These are phyloP conservation scores for Vicia villosa DNA, from an alignment of 306 rosid genomes.

Conservation along the genomic window DNA sequence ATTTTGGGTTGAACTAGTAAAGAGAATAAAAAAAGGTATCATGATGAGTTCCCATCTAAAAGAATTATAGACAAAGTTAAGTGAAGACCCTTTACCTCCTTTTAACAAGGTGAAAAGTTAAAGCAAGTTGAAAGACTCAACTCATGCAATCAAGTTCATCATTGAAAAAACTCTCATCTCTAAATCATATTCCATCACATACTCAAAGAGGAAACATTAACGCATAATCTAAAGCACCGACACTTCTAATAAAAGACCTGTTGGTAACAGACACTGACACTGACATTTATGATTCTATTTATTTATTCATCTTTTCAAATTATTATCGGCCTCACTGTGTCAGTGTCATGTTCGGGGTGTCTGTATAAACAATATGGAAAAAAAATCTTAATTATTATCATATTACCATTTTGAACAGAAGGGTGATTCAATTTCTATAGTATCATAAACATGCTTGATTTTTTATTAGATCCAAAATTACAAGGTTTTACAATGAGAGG, in stretches of 20 bases:
- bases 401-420: neutral
- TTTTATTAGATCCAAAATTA: slow-evolving; percentile 66
- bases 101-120: slow-evolving; percentile 51
- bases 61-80: slow-evolving; percentile 42
- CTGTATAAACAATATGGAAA: no score
- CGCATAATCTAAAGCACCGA: no score
- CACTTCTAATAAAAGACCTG: no score
- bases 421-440: slow-evolving; percentile 14
- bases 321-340: no score
- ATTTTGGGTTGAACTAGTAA: slow-evolving; percentile 35
- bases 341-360: no score
- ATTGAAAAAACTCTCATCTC: slow-evolving; percentile 13
- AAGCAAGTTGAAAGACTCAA: slow-evolving; percentile 12
- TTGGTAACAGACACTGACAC: no score
- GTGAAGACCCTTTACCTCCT: slow-evolving; percentile 40
- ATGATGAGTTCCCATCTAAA: slow-evolving; percentile 22
- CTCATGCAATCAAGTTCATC: slow-evolving; percentile 21
- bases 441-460: slow-evolving; percentile 36
- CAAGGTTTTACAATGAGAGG: slow-evolving; percentile 49
- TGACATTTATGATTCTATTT: no score
- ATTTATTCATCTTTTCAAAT: no score
- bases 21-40: slow-evolving; percentile 31
- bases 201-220: neutral
- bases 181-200: slow-evolving; percentile 36
- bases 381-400: neutral